Percentiles rank a stretch among this genome's conserved stretches.
Evolutionary conservation across 805 yeast species (phyloP).

Genomic region (Teunomyces aglyptinius): DNA sequence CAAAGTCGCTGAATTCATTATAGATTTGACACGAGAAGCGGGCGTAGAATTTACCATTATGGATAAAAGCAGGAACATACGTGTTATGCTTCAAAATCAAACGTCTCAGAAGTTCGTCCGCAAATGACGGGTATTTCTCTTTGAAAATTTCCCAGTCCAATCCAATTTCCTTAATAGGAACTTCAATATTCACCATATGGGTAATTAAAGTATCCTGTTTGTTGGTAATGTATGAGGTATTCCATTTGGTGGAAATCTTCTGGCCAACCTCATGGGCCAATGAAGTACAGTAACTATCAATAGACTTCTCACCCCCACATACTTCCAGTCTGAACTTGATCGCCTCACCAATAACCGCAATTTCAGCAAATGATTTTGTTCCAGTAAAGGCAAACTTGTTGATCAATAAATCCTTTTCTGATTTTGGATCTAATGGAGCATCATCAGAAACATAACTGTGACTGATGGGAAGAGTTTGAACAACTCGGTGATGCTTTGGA

Average conservation of each 20-base stretch:
- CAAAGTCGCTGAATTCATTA: constrained; percentile 55
- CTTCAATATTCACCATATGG: constrained; percentile 44
- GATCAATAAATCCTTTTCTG: constrained; percentile 27
- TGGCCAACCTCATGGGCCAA: constrained; percentile 47
- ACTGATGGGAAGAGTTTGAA: constrained; percentile 61
- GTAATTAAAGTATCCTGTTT: constrained; percentile 32
- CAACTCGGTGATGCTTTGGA: constrained; percentile 43
- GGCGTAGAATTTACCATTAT: constrained; percentile 26
- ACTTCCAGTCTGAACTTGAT: constrained; percentile 48
- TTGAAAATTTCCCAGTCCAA: constrained; percentile 8
- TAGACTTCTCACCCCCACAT: constrained; percentile 61
- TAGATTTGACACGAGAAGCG: constrained; percentile 64
- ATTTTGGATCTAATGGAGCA: constrained; percentile 19
- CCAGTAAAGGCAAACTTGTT: constrained; percentile 53
- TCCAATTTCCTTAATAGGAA: constrained; percentile 28
- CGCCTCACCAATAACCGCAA: constrained; percentile 46
- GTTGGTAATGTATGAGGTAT: constrained; percentile 37
- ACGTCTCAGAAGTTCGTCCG: not conserved
- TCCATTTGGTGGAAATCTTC: constrained; percentile 38
- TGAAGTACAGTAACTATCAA: constrained; percentile 44
- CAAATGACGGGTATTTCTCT: not conserved
- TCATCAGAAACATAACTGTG: constrained; percentile 42
- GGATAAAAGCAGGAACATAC: constrained; percentile 45
- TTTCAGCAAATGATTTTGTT: constrained; percentile 46
- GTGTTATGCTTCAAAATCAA: constrained; percentile 30